Base-by-base conservation (phyloP, 352 stramenopile genomes). In the Globisporangium spinosum region DNA sequence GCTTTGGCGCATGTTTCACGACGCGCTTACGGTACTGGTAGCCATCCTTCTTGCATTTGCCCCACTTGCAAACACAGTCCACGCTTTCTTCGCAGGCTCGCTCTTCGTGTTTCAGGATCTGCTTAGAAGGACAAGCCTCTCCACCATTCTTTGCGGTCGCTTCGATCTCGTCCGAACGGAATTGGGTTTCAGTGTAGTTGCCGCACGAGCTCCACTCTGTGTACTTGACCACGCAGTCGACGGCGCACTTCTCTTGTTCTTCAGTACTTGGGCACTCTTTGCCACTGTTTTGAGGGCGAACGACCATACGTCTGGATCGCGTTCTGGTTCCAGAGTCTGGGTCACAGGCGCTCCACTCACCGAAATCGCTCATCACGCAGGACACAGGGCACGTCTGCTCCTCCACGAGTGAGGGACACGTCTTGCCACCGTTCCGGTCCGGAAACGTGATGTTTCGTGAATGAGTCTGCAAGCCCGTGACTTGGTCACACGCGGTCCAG, bases 171-270 rank as follows among this genome's bases (percentile, higher is more conserved):
- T 38, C 64, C 0, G 64, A 58, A 22, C 64, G 64, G 15, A 38
- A 53, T 53, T 69, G 64, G 38, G 27, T 64, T 17, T 25, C 8
- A 3, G 43, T 8, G 43, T 58, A 32, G 27, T 29, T 22, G 10
- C 32, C 45, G 55, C 78, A 85, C 4, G 69, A 29, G 12, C 70
- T 76, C 72, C 73, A 85, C 0, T 65, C 59, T 45, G 69, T 77
- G 22, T 73, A 70, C n/a, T 56, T 73, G 12, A 83, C 56, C 54
- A 80, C 76, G 53, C 83, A 91, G 64, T 87, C 77, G 0, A 89
- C 64, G 2, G 70, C 32, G 70, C 81, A 91, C 0, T 58, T 53
- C 0, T 40, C 64, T 1, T 77, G 29, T 27, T 87, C 72, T 0
- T 56, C 72, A 20, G 73, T 22, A 0, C 15, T 27, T 8, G 59